Base-by-base conservation (phyloP, 306 rosid species). In the Senna siamea region DNA sequence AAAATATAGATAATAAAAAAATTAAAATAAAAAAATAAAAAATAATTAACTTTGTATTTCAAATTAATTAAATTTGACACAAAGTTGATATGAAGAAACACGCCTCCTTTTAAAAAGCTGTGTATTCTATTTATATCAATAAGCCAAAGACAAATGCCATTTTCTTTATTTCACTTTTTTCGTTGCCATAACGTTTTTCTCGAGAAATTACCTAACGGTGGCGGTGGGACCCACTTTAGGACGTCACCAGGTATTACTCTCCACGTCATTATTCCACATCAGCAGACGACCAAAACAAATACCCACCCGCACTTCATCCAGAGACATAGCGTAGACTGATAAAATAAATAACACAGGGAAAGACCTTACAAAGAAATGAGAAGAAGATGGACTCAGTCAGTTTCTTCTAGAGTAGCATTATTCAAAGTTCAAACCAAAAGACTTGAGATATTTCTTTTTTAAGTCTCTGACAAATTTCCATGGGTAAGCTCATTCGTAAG, bases 1-100 rank as follows among this genome's bases (percentile, higher is more conserved):
- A n/a, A n/a, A n/a, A n/a, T n/a, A n/a, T n/a, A n/a, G n/a, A n/a
- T n/a, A n/a, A n/a, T n/a, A n/a, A n/a, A n/a, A n/a, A n/a, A n/a
- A n/a, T n/a, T n/a, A n/a, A n/a, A n/a, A n/a, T n/a, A n/a, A n/a
- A n/a, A n/a, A n/a, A n/a, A n/a, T n/a, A n/a, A n/a, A n/a, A n/a
- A n/a, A n/a, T n/a, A n/a, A n/a, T n/a, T n/a, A n/a, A n/a, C n/a
- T n/a, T n/a, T n/a, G n/a, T n/a, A n/a, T n/a, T n/a, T n/a, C n/a
- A n/a, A n/a, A n/a, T n/a, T n/a, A n/a, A n/a, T n/a, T n/a, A n/a
- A n/a, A n/a, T n/a, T n/a, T n/a, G n/a, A n/a, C n/a, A n/a, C n/a
- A n/a, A n/a, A n/a, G n/a, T n/a, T 43, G 47, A 81, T 68, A 66
- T 48, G 38, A 76, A 72, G 28, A 68, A 57, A 69, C 70, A 73